Evolutionary conservation across 176 grass and related monocot genomes (phyloP), one percentile per base, ranked within the genome.

Genomic region (Oryza rufipogon): DNA sequence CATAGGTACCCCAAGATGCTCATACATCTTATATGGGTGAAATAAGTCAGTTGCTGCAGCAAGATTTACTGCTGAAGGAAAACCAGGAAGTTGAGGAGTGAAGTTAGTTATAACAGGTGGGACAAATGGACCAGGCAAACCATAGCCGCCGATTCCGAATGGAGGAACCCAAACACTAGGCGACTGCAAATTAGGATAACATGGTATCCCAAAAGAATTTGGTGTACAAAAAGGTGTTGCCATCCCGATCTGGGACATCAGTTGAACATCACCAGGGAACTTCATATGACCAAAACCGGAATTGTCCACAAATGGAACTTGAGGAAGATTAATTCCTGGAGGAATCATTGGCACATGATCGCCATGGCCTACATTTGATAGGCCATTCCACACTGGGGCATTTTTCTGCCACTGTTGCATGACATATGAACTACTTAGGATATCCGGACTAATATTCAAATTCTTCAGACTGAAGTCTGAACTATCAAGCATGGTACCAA

Each of bases 11-110:
- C 87, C 85, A 82, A 87, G 30, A 66, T 98, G 95, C 20, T 81
- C 89, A 66, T 95, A 91, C n/a, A 88, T 81, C 78, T 88, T 95
- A 84, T 86, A 90, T 78, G 89, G 80, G 15, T 91, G 88, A 47
- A 74, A 78, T 69, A 87, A 87, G 69, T 94, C 92, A 47, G 89
- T 58, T 79, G 75, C 92, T 58, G 73, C 45, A 51, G 75, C 32
- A 81, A 72, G 33, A 82, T 89, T 94, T 70, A 81, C 92, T 11
- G 51, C 58, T 60, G 68, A 26, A 78, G 75, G 17, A 83, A 90
- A 86, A 65, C 82, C 79, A 83, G 58, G 71, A 74, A 73, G 70
- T 6, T 74, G 81, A n/a, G 70, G 80, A 46, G 51, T 39, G 72
- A 32, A 83, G 26, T 66, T 74, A 49, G 81, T 74, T 28, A 49